Evolutionary conservation across 768 basidiomycete genomes (phyloP), one percentile per base, ranked within the genome.

Genomic region (Mycena capillaripes): DNA sequence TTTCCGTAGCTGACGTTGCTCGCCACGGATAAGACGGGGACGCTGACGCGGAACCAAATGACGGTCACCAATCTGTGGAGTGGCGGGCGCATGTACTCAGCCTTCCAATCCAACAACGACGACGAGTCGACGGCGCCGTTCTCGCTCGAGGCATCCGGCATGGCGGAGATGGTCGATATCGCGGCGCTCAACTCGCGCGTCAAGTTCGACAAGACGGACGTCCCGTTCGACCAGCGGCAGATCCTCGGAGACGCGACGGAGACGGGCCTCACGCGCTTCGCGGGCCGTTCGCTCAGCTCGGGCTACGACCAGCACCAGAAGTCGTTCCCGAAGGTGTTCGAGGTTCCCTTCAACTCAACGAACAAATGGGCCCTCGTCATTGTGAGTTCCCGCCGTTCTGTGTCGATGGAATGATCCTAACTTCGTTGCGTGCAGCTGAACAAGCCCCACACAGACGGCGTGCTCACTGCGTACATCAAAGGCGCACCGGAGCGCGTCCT

Each of bases 221-320:
- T 92, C 9, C 89, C 90, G 1, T 91, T 93, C 67, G 87, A 89
- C 23, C 81, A 91, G 78, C 85, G 92, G 57, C 80, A 82, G 44
- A 91, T 93, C 65, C 85, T 93, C 23, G 92, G 92, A 4, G 92
- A 93, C 78, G 92, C 92, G n/a, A 93, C 92, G 4, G 92, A 93
- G 81, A 91, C 91, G n/a, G 92, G 92, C 23, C 82, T 93, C 48
- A 88, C 89, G 30, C 89, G 91, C 44, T 92, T 93, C 78, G 90
- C 91, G 34, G 91, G 90, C 9, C 87, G 88, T 44, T 83, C 86
- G 70, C 77, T 92, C 12, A 78, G 80, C 38, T 68, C 81, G 0
- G 86, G 88, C 68, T 93, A 90, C 73, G 92, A 92, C 74, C 82
- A 74, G 16, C 86, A 89, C 70, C 78, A 86, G 75, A 86, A 86